Evolutionary conservation across 2,329 filamentous ascomycete species (phyloP).

Genomic region (Penicillium sp.): DNA sequence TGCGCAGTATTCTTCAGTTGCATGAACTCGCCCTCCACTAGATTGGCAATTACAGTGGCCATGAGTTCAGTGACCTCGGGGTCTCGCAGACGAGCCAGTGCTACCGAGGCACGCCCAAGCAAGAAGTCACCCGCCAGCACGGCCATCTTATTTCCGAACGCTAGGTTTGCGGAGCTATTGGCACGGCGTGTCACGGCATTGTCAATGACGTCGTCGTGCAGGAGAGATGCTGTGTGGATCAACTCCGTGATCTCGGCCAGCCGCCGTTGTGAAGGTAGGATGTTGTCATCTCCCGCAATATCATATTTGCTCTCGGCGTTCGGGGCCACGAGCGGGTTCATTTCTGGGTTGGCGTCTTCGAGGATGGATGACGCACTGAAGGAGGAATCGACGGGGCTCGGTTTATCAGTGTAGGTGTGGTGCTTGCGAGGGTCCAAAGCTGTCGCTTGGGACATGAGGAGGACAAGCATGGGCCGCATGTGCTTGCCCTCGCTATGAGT

Average conservation of each 20-base stretch:
- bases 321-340: conserved; percentile 53
- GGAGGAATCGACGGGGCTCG: conserved; percentile 54
- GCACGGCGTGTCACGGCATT: conserved; percentile 82
- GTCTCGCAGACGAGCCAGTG: conserved; percentile 82
- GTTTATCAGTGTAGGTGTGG: conserved; percentile 38
- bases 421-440: conserved; percentile 68
- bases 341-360: conserved; percentile 75
- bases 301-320: conserved; percentile 37
- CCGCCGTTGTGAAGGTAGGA: conserved; percentile 88
- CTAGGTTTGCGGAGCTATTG: conserved; percentile 82
- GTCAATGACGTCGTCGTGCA: conserved; percentile 98
- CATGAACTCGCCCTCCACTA: conserved; percentile 99
- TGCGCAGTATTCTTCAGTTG: conserved; percentile 93
- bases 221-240: conserved; percentile 92
- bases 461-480: conserved; percentile 86
- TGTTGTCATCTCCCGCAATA: conserved; percentile 53
- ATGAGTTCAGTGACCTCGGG: conserved; percentile 93
- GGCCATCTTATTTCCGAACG: conserved; percentile 99
- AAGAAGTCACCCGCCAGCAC: conserved; percentile 97
- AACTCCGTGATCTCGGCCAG: conserved; percentile 96
- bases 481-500: conserved; percentile 96
- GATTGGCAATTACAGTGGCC: conserved; percentile 93
- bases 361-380: conserved; percentile 64
- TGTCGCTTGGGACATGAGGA: conserved; percentile 94
- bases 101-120: conserved; percentile 87